Base-by-base conservation (phyloP, 345 rosid species). In the Boechera stricta region DNA sequence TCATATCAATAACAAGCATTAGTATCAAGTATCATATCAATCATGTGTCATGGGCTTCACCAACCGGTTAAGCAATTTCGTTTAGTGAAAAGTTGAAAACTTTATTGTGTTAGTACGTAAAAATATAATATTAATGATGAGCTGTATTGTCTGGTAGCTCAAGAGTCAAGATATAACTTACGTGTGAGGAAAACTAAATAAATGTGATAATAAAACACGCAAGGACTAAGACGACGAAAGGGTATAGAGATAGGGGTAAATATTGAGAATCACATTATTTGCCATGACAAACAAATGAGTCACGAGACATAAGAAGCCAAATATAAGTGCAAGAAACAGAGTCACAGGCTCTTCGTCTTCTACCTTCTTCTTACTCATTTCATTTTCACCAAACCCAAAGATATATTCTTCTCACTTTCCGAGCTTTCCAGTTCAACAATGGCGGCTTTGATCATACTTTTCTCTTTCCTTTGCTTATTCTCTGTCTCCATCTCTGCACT, bases 401-500 rank as follows among this genome's bases (percentile, higher is more conserved):
- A 67, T 36, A 47, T 71, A 73, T 78, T 78, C 77, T 60, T 47
- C 77, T 78, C 73, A 71, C 45, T 70, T 75, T 68, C 82, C 24
- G 82, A 63, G 75, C 73, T 79, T 53, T 45, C 11, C 49, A 58
- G 79, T 65, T 4, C 55, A 71, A 44, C 76, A 52, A 83, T 77
- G 82, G 75, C 53, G 80, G 77, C 72, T 76, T 71, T 65, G 72
- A 3, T 47, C 42, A 77, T 63, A 29, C 58, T 15, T 41, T 67
- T 64, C 61, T 28, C 81, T 61, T 41, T 38, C 75, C 31, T 77
- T 54, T 47, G 71, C 71, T 24, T 77, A 15, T 72, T 73, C 47
- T 77, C 69, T 61, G 26, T 81, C 70, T 52, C 87, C 13, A 82
- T 82, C 48, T 64, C 69, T 7, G 87, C 87, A 6, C 94, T 94